Evolutionary conservation across 2,329 filamentous ascomycete species (phyloP).

Genomic region (Epichloe elymi): DNA sequence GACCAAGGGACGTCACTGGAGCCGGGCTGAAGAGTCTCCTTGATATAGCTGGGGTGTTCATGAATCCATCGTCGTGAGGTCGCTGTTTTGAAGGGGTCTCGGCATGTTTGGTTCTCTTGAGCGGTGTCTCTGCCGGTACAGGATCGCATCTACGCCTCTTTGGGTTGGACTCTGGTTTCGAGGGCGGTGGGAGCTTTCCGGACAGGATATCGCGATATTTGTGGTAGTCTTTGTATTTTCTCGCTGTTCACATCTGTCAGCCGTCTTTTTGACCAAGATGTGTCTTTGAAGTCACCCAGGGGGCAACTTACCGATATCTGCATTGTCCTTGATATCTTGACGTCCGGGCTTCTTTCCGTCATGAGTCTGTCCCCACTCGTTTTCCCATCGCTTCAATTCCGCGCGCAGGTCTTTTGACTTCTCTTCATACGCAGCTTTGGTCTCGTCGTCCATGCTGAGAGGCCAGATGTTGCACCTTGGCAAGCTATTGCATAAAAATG

Average conservation of each 20-base stretch:
- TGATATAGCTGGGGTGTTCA: constrained; percentile 41
- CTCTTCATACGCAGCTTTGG: constrained; percentile 32
- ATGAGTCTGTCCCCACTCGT: constrained; percentile 47
- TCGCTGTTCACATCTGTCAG: constrained; percentile 29
- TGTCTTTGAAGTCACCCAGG: no score
- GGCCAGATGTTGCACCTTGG: background rate
- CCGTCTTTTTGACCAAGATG: background rate
- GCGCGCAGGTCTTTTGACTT: constrained; percentile 44
- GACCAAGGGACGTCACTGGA: constrained; percentile 52
- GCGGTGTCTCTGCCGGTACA: constrained; percentile 29
- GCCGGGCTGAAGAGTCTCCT: constrained; percentile 48
- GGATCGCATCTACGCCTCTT: constrained; percentile 30
- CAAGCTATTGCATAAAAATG: background rate
- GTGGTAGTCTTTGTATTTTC: constrained; percentile 68
- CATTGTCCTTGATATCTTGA: constrained; percentile 64
- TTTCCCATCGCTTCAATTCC: constrained; percentile 65
- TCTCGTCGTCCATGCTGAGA: constrained; percentile 31
- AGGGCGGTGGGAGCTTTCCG: constrained; percentile 34
- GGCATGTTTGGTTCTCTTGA: constrained; percentile 34
- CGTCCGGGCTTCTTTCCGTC: constrained; percentile 55
- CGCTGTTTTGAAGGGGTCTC: constrained; percentile 34
- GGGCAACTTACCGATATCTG: constrained; percentile 47
- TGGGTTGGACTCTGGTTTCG: constrained; percentile 14
- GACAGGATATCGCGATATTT: constrained; percentile 46
- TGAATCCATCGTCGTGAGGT: constrained; percentile 28